Conservation (phyloP, 768 basidiomycete genomes). For the Leccinum pellstonianum region DNA sequence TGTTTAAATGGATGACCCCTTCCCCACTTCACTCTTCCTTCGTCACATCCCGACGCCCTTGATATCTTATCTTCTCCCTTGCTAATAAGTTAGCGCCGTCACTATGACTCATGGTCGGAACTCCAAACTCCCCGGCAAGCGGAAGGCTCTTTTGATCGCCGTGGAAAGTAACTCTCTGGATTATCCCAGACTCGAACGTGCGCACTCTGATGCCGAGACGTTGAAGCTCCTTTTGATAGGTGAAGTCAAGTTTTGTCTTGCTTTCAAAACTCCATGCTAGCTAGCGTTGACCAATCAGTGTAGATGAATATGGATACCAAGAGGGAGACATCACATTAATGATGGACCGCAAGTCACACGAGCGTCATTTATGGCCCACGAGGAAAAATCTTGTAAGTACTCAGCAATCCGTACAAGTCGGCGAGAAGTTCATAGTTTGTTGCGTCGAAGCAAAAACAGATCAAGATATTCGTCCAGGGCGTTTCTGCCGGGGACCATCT, state of each 20-base stretch:
- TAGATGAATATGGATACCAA: conserved; percentile 39
- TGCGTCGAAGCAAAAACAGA: conserved; percentile 39
- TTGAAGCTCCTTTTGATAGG: conserved; percentile 24
- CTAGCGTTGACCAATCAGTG: neutral
- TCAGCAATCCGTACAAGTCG: neutral
- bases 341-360: conserved; percentile 34
- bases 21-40: neutral
- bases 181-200: conserved; percentile 4
- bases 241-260: conserved; percentile 1
- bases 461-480: conserved; percentile 43
- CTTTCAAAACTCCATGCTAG: neutral
- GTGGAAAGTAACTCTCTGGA: conserved; percentile 6
- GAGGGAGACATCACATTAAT: conserved; percentile 42
- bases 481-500: conserved; percentile 49
- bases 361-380: conserved; percentile 37
- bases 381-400: conserved; percentile 43
- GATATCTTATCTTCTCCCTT: conserved; percentile 15
- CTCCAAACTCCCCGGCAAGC: conserved; percentile 4
- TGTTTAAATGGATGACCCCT: neutral
- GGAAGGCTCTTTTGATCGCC: conserved; percentile 25
- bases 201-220: conserved; percentile 18
- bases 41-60: neutral
- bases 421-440: neutral
- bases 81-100: neutral
- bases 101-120: conserved; percentile 8